Evolutionary conservation across 1,284 basidiomycete species (phyloP).

Genomic region (Microstroma glucosiphilum): DNA sequence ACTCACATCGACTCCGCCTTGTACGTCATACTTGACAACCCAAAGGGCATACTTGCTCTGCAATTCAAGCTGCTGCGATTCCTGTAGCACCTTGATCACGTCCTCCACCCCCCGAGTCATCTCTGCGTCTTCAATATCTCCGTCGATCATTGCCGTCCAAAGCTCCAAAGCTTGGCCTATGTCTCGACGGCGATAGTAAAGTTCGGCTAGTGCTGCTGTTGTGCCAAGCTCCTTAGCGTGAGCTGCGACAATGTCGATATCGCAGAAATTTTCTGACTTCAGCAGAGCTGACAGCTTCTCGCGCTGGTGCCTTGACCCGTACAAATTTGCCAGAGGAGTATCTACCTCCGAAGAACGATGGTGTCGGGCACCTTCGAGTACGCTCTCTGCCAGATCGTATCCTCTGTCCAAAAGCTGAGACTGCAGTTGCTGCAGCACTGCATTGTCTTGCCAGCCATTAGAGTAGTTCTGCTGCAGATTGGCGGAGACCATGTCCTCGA

Average conservation of each 20-base stretch:
- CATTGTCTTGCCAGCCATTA: slow-evolving; percentile 9
- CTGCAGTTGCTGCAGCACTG: slow-evolving; percentile 10
- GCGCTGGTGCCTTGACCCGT: not conserved
- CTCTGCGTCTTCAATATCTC: slow-evolving; percentile 18
- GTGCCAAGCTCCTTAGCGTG: slow-evolving; percentile 14
- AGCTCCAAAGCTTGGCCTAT: slow-evolving; percentile 22
- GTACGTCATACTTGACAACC: slow-evolving; percentile 32
- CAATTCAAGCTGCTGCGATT: slow-evolving; percentile 15
- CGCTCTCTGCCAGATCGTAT: slow-evolving; percentile 20
- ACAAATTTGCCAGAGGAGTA: slow-evolving; percentile 13
- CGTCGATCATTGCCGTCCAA: slow-evolving; percentile 28
- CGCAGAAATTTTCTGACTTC: slow-evolving; percentile 18
- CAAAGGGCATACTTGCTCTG: slow-evolving; percentile 29
- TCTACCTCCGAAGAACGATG: slow-evolving; percentile 5
- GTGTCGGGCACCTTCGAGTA: slow-evolving; percentile 1
- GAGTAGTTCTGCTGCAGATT: slow-evolving; percentile 34
- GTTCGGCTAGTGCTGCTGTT: slow-evolving; percentile 17
- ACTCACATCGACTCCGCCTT: slow-evolving; percentile 29
- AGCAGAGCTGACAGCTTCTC: slow-evolving; percentile 20
- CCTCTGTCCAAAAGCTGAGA: slow-evolving; percentile 19
- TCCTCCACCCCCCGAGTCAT: slow-evolving; percentile 16
- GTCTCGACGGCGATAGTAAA: slow-evolving; percentile 18
- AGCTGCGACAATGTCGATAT: slow-evolving; percentile 16
- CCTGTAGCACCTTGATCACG: slow-evolving; percentile 19
- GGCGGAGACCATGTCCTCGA: slow-evolving; percentile 11